Conservation (phyloP, 208 protist genomes). For the Trypanosoma melophagium region DNA sequence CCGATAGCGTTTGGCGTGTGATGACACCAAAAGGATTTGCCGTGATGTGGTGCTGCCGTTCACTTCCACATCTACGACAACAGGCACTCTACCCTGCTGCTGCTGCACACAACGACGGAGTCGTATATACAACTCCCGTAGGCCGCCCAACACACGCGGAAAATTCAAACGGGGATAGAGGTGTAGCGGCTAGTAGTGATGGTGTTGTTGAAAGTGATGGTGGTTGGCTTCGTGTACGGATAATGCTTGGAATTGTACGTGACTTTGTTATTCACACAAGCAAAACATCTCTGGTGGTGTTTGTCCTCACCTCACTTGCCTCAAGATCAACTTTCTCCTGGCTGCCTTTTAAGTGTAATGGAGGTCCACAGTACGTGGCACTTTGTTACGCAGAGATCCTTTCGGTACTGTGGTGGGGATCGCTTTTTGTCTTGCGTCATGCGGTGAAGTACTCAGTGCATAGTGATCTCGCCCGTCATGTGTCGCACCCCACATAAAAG, state of each 20-base stretch:
- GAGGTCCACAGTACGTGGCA: slow-evolving; percentile 23
- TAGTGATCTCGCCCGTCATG: background rate
- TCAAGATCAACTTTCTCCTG: slow-evolving; percentile 16
- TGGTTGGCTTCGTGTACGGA: background rate
- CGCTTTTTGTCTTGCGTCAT: background rate
- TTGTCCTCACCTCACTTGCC: slow-evolving; percentile 12
- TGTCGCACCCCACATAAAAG: background rate
- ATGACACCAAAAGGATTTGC: slow-evolving; percentile 30
- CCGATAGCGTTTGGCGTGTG: slow-evolving; percentile 22
- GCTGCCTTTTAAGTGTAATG: slow-evolving; percentile 21
- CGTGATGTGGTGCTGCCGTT: slow-evolving; percentile 20
- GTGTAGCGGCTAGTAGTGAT: too few relatives aligned
- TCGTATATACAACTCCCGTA: background rate
- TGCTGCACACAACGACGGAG: too few relatives aligned
- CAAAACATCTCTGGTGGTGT: slow-evolving; percentile 10
- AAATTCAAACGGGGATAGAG: too few relatives aligned
- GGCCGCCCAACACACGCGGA: background rate
- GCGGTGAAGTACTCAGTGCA: background rate
- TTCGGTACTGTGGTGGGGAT: background rate
- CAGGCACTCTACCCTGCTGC: too few relatives aligned
- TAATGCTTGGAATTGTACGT: background rate
- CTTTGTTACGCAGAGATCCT: slow-evolving; percentile 25
- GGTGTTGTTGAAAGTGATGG: too few relatives aligned
- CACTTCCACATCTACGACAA: background rate
- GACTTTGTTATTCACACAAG: background rate